Base-by-base conservation (phyloP, 73 alveolate species). In the Paramecium sexaurelia region DNA sequence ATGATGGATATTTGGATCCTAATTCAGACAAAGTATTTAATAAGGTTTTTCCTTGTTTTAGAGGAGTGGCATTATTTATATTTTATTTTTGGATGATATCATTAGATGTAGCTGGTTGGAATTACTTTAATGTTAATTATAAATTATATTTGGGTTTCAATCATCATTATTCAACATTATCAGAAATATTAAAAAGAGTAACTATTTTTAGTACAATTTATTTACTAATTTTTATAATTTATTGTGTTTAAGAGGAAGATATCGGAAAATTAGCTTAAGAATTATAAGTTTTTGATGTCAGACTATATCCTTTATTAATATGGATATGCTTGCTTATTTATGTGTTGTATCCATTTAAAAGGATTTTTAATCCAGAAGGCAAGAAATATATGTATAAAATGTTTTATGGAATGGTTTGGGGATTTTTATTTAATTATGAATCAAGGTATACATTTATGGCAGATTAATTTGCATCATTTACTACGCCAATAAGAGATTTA, bases 1-100 rank as follows among this genome's bases (percentile, higher is more conserved):
- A 78, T 43, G 90, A 78, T 43, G 90, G 90, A 78, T 78, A 40
- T 39, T 24, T 78, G 7, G 90, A 78, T 78, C 90, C 90, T 20
- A 43, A 78, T 3, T 78, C 90, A 22, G 90, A 78, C 19, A 78
- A 78, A 24, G 90, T 78, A n/a, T 78, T 78, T 39, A 78, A 78
- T 78, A 78, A 45, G 4, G 71, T 78, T 36, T 78, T 78, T 39
- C 90, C 90, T 24, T 78, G 90, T 78, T 78, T 78, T 7, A 78
- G 90, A 43, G 90, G 90, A 33, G 55, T 33, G 9, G 90, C 90
- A 40, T 43, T 78, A 40, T 78, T 78, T 22, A 29, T 78, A 40
- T 39, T 26, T 26, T 78, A 78, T 27, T 78, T 29, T 45, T 78
- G 90, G 90, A 40, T 78, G 43, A 19, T 78, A 10, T 22, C 75